A percentile compares a stretch with the other conserved stretches of the same genome.
Evolutionary conservation across 139 green algal species (phyloP).

Genomic region (Dunaliella primolecta): DNA sequence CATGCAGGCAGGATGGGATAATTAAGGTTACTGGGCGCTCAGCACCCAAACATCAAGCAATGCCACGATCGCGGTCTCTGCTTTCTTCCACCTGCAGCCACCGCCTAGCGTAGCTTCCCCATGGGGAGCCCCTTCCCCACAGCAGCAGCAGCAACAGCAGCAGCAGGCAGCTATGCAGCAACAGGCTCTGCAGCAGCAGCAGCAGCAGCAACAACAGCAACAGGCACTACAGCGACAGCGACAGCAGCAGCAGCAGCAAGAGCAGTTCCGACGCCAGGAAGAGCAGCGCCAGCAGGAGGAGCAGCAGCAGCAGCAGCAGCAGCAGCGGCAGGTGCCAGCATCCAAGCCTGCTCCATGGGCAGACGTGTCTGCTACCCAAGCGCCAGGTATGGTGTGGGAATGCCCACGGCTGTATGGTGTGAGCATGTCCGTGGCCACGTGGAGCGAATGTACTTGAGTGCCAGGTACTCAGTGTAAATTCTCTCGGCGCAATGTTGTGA

Average conservation of each 20-base stretch:
- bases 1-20: too few species aligned
- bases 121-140: neutral
- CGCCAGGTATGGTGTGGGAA: too few species aligned
- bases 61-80: too few species aligned
- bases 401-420: too few species aligned
- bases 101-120: neutral
- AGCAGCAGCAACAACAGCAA: slow-evolving; percentile 12
- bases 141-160: slow-evolving; percentile 1
- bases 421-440: too few species aligned
- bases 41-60: too few species aligned
- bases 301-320: slow-evolving; percentile 25
- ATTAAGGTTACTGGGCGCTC: too few species aligned
- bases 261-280: slow-evolving; percentile 3
- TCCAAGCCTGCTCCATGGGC: neutral
- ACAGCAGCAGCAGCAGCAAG: slow-evolving; percentile 26
- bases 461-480: too few species aligned
- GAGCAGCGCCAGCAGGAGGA: slow-evolving; percentile 15
- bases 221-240: slow-evolving; percentile 23
- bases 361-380: neutral
- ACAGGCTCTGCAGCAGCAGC: slow-evolving; percentile 14
- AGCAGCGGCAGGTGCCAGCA: slow-evolving; percentile 12
- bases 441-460: too few species aligned
- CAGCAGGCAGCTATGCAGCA: neutral
- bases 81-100: neutral
- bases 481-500: too few species aligned